phyloP scores from a whole-genome alignment of 1,284 basidiomycete species.

The Tremellales sp. region DNA sequence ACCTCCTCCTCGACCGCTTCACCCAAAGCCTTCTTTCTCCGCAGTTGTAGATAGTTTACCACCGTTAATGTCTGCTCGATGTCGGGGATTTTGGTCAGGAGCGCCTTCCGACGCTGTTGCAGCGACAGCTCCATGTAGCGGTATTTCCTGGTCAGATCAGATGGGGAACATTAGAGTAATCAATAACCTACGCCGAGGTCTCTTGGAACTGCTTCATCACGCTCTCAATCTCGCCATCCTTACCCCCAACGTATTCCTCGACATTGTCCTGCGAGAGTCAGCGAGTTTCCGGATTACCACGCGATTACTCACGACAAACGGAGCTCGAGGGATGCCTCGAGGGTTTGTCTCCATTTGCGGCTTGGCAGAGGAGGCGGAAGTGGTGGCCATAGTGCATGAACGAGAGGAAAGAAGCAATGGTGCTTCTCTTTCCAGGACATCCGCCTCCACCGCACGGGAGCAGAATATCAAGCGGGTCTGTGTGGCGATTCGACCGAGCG shows the following conservation, averaged over 20 bases:
- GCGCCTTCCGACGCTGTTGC: conserved; percentile 68
- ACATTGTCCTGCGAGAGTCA: conserved; percentile 63
- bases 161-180: conserved; percentile 15
- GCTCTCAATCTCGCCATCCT: conserved; percentile 72
- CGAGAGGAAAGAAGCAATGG: background rate
- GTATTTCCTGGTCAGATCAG: conserved; percentile 72
- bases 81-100: conserved; percentile 95
- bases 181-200: conserved; percentile 69
- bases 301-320: conserved; percentile 73
- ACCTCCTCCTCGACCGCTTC: conserved; percentile 41
- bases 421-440: too few relatives aligned
- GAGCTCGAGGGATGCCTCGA: conserved; percentile 88
- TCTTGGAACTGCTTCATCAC: conserved; percentile 83
- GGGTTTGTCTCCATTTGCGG: conserved; percentile 64
- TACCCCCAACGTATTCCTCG: conserved; percentile 76
- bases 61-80: conserved; percentile 89
- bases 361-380: conserved; percentile 24
- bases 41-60: conserved; percentile 75
- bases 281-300: background rate
- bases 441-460: too few relatives aligned
- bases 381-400: conserved; percentile 15
- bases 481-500: too few relatives aligned
- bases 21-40: conserved; percentile 55
- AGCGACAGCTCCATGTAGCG: conserved; percentile 94
- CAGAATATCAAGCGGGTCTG: too few relatives aligned